phyloP scores from a whole-genome alignment of 2,329 filamentous ascomycete species.

The Calonectria henricotiae region DNA sequence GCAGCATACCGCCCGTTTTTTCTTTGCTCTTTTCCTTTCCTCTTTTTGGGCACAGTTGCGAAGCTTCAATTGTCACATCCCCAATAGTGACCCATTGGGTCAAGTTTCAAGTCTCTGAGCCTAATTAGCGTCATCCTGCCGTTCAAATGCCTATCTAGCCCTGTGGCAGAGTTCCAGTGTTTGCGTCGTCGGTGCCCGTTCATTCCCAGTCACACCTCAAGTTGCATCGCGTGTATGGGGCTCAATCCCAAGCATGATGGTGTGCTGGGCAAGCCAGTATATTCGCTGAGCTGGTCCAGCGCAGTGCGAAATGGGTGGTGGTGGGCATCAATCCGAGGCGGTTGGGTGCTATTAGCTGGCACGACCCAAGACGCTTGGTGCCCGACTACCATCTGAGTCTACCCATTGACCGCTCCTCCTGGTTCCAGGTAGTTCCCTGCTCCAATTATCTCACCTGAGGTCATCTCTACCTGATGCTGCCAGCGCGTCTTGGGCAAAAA shows the following conservation, averaged over 20 bases:
- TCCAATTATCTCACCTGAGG: conserved; percentile 52
- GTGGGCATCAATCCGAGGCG: conserved; percentile 53
- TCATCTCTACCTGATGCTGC: conserved; percentile 53
- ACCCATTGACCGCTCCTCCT: conserved; percentile 57
- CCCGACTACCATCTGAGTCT: conserved; percentile 50
- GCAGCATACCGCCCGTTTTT: conserved; percentile 34
- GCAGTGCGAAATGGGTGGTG: conserved; percentile 46
- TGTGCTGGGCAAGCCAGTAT: conserved; percentile 31
- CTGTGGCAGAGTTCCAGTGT: conserved; percentile 6
- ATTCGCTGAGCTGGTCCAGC: conserved; percentile 27
- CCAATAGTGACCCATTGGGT: conserved; percentile 27
- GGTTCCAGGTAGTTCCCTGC: conserved; percentile 57
- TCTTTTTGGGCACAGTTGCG: conserved; percentile 17
- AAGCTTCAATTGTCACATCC: conserved; percentile 21
- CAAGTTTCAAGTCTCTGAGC: conserved; percentile 27
- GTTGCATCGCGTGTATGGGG: conserved; percentile 26
- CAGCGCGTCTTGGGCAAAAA: conserved; percentile 57
- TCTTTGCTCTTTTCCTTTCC: conserved; percentile 3
- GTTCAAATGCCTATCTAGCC: conserved; percentile 1
- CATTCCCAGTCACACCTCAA: conserved; percentile 28
- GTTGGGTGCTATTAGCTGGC: conserved; percentile 52
- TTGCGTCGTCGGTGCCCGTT: conserved; percentile 29
- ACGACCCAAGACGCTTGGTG: conserved; percentile 51
- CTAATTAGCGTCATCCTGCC: conserved; percentile 17
- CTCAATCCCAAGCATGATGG: conserved; percentile 25